phyloP scores from a whole-genome alignment of 345 rosid species.

The Melaleuca quinquenervia region DNA sequence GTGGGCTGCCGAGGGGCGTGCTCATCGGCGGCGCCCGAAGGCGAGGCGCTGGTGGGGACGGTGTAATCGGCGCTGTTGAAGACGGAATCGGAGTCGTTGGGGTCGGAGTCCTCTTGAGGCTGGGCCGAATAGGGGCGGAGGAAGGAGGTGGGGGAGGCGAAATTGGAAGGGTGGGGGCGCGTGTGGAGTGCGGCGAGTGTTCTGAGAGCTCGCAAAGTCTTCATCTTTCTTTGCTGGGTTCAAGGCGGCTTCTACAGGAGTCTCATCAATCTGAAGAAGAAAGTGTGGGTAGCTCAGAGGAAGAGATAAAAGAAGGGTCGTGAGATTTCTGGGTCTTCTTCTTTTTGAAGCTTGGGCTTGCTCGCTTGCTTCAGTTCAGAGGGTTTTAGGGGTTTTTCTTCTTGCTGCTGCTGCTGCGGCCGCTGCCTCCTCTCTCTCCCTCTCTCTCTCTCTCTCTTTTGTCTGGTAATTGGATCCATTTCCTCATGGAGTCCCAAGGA shows the following conservation, averaged over 20 bases:
- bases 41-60: constrained; percentile 5
- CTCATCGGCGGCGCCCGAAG: neutral
- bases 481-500: too few species aligned
- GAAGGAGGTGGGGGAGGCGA: constrained; percentile 2
- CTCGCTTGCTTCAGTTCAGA: neutral
- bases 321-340: neutral
- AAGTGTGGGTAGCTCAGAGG: neutral
- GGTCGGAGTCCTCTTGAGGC: constrained; percentile 25
- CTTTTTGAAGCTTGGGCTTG: neutral
- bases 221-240: neutral
- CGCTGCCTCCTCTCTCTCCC: neutral
- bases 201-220: neutral
- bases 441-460: neutral
- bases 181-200: neutral
- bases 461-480: neutral
- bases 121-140: constrained; percentile 53
- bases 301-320: neutral
- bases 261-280: neutral
- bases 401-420: neutral
- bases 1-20: constrained; percentile 17
- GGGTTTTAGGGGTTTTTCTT: neutral
- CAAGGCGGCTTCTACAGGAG: neutral
- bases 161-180: constrained; percentile 2
- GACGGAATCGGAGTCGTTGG: constrained; percentile 16
- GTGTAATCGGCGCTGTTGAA: constrained; percentile 54